Conservation (phyloP, 2,329 filamentous ascomycete genomes). For the Diplodia corticola region DNA sequence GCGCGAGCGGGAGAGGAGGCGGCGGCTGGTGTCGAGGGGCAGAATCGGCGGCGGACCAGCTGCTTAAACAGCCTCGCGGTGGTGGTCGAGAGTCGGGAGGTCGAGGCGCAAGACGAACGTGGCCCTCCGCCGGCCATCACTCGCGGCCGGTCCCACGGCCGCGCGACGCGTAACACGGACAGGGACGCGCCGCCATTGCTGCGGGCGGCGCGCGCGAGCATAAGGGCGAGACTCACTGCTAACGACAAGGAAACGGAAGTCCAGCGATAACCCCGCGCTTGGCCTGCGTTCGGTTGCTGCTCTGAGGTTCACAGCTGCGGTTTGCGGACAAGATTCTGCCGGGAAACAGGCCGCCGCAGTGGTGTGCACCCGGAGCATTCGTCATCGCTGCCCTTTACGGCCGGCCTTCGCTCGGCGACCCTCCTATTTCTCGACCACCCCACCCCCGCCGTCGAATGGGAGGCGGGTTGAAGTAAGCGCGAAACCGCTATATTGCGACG, state of each 20-base stretch:
- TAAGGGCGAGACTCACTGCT: conserved; percentile 13
- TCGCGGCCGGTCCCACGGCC: conserved; percentile 15
- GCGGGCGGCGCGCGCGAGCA: conserved; percentile 19
- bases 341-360: not conserved
- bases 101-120: conserved; percentile 20
- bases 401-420: not conserved
- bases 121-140: conserved; percentile 22
- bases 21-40: not conserved
- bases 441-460: conserved; percentile 7
- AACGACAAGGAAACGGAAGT: not conserved
- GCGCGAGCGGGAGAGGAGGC: not conserved
- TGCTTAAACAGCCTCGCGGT: not conserved
- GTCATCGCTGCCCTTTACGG: conserved; percentile 2
- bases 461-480: not conserved
- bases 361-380: conserved; percentile 6
- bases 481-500: conserved; percentile 20
- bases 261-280: not conserved
- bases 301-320: not conserved
- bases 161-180: conserved; percentile 23
- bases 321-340: not conserved
- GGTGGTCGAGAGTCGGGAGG: not conserved
- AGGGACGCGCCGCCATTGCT: conserved; percentile 22
- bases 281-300: conserved; percentile 2
- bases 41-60: not conserved
- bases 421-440: conserved; percentile 7